Base-by-base conservation (phyloP, 2,329 filamentous ascomycete genomes). In the Diaporthe eres region DNA sequence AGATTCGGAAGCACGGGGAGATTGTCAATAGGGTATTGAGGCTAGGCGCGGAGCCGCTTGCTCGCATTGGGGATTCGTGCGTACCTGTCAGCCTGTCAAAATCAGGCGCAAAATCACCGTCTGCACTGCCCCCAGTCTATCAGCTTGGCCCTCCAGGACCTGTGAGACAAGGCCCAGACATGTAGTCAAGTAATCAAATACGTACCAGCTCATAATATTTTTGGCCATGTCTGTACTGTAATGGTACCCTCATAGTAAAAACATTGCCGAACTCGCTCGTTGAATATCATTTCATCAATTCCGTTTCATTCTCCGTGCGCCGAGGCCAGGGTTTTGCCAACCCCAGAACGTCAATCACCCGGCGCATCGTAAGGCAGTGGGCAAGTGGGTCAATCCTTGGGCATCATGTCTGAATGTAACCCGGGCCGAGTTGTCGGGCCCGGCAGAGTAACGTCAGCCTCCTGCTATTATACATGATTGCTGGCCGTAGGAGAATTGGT, bases 121-220 rank as follows among this genome's bases (percentile, higher is more conserved):
- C 28, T 19, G 44, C 71, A 73, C 47, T 55, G 71, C 58, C 58
- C 71, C 58, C 12, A 28, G 39, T 44, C 47, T 53, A 53, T 53
- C 65, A 39, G 31, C 65, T 68, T 68, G 65, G 65, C 65, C 65
- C 15, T 22, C 65, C 53, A 53, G 65, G 65, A 47, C 65, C 22
- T 47, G 44, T 19, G 34, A 68, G 47, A 39, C 47, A 39, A 39
- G 31, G n/a, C 65, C 65, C 47, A 39, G 15, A 39, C 31, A 25
- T 13, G 10, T n/a, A 22, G 17, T 39, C 6, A 37, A 25, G 44
- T 31, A 25, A 15, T 34, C 25, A 65, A 34, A 22, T 37, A 13
- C 31, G 17, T 58, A 13, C 25, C 34, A 37, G 10, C 12, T 13
- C 10, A n/a, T 12, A 13, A 28, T 57, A n/a, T n/a, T 37, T 8